Base-by-base conservation (phyloP, 306 rosid species). In the Mucuna pruriens region DNA sequence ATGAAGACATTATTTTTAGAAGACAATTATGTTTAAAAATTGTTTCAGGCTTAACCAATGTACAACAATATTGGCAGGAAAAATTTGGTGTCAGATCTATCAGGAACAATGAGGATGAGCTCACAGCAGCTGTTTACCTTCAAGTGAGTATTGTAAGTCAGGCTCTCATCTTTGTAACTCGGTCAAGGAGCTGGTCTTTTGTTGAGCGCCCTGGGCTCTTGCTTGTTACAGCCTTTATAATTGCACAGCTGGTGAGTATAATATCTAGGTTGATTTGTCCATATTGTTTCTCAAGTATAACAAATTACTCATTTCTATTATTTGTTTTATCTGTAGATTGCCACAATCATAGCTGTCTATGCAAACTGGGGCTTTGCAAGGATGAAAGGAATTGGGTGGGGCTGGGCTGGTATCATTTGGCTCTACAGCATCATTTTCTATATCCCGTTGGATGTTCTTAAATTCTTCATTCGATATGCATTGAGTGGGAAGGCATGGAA, bases 351-450 rank as follows among this genome's bases (percentile, higher is more conserved):
- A 22, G 92, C 97, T 42, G 97, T 92, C 74, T 92, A 89, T 65
- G 93, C 87, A n/a, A 34, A 90, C 4, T 86, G 92, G 95, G 78
- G 22, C 0, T 92, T 92, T 76, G 97, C 97, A 16, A 86, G 85
- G 25, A 86, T 92, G 46, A 55, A 58, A 16, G 95, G 95, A 22
- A 80, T 92, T 67, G 95, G 97, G 4, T 92, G 97, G 97, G 88
- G 92, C 74, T 92, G 97, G 97, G 97, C 97, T 3, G 95, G 89
- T 20, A 81, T 92, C 17, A 87, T 92, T 81, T 92, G 95, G 97
- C 44, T 88, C 62, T 92, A 89, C 80, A 92, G 91, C 88, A 39
- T 90, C 61, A 0, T 90, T 75, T 79, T 84, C 84, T 92, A 92
- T 74, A 4, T 92, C 55, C 97, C 97, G 9, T 55, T 92, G 49